phyloP scores from a whole-genome alignment of 2,329 filamentous ascomycete species.

The Trichophyton verrucosum region DNA sequence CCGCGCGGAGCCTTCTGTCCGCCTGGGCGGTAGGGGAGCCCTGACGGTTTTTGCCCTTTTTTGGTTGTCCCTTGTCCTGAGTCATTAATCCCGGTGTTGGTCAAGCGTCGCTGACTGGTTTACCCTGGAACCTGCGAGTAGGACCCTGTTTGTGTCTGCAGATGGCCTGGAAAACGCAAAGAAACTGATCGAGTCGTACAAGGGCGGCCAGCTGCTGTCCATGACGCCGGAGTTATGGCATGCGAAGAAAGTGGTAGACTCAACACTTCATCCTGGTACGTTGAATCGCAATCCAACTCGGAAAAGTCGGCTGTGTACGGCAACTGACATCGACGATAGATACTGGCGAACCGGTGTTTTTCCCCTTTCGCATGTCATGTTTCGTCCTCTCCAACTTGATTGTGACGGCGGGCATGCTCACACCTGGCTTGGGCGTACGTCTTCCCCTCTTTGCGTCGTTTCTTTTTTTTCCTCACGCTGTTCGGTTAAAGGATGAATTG shows the following conservation, averaged over 20 bases:
- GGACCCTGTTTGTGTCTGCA: constrained; percentile 71
- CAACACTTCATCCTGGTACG: constrained; percentile 85
- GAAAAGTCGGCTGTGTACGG: neutral
- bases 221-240: constrained; percentile 90
- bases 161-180: constrained; percentile 78
- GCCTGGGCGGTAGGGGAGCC: neutral
- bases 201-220: constrained; percentile 58
- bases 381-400: constrained; percentile 89
- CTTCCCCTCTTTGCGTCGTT: neutral
- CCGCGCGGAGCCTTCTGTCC: neutral
- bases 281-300: neutral
- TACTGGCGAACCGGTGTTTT: constrained; percentile 78
- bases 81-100: neutral
- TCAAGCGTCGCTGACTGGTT: neutral
- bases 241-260: constrained; percentile 95
- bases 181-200: constrained; percentile 67
- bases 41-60: neutral
- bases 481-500: neutral
- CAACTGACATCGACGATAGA: constrained; percentile 41
- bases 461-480: neutral
- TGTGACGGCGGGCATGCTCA: constrained; percentile 94
- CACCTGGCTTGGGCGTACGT: constrained; percentile 63
- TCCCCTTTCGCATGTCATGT: constrained; percentile 95
- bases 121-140: constrained; percentile 28
- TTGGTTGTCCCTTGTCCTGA: neutral